phyloP scores from a whole-genome alignment of 208 protist species.

The Acanthamoeba lenticulata region DNA sequence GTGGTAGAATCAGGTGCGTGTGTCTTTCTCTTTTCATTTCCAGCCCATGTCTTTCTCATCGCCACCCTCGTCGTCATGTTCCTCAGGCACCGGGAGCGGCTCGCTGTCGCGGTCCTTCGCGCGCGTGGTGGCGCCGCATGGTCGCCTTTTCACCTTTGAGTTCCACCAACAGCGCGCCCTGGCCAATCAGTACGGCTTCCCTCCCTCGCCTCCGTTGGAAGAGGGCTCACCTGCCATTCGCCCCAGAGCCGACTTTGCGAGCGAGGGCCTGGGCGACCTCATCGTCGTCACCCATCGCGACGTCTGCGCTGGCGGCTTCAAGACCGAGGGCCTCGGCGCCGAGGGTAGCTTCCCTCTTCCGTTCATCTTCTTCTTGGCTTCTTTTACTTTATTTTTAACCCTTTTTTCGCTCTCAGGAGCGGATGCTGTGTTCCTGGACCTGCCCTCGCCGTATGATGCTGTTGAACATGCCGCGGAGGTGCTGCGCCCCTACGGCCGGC shows the following conservation, averaged over 20 bases:
- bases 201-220: not conserved
- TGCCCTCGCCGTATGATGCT: slow-evolving; percentile 81
- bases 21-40: not conserved
- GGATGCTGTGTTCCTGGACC: slow-evolving; percentile 84
- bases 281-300: slow-evolving; percentile 81
- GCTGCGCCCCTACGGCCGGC: slow-evolving; percentile 73
- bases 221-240: not conserved
- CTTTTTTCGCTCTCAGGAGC: not conserved
- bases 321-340: slow-evolving; percentile 56
- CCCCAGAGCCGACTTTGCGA: slow-evolving; percentile 74
- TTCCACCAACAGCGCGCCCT: slow-evolving; percentile 83
- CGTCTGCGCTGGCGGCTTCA: slow-evolving; percentile 82
- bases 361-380: not conserved
- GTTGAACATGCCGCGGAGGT: slow-evolving; percentile 74
- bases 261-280: slow-evolving; percentile 73
- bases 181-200: slow-evolving; percentile 56
- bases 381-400: not conserved
- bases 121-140: slow-evolving; percentile 79
- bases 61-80: not conserved
- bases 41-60: not conserved
- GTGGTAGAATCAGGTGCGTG: slow-evolving; percentile 83
- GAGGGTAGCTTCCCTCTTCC: not conserved
- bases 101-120: slow-evolving; percentile 83
- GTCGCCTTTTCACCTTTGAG: slow-evolving; percentile 88
- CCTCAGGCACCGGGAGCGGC: slow-evolving; percentile 85